phyloP scores from a whole-genome alignment of 495 filamentous ascomycete genomes.

The Penicillium subrubescens region DNA sequence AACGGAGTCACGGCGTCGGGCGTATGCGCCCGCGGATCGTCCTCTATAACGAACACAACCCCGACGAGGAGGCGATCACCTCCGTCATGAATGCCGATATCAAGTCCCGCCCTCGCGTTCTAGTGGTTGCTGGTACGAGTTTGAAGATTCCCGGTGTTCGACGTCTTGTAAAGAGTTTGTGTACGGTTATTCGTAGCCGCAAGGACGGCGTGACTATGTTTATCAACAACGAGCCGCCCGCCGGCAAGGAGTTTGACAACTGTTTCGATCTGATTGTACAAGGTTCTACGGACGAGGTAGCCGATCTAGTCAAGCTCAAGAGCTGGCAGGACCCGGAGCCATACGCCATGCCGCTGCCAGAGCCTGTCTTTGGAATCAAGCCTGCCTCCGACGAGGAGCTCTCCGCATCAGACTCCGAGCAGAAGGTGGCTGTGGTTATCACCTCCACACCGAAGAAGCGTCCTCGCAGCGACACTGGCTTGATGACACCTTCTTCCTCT shows the following conservation, averaged over 20 bases:
- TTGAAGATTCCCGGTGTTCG: constrained; percentile 92
- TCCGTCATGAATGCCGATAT: constrained; percentile 84
- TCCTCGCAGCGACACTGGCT: constrained; percentile 42
- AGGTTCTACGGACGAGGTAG: constrained; percentile 87
- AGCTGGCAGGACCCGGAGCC: constrained; percentile 65
- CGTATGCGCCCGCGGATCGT: constrained; percentile 90
- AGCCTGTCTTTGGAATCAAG: constrained; percentile 23
- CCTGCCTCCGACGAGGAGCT: constrained; percentile 31
- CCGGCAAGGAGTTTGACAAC: constrained; percentile 81
- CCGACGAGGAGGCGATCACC: constrained; percentile 94
- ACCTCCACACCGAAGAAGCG: constrained; percentile 41
- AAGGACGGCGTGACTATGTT: constrained; percentile 91
- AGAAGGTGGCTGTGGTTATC: constrained; percentile 47
- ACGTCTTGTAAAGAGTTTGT: constrained; percentile 88
- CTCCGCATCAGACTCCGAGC: constrained; percentile 43
- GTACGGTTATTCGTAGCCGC: constrained; percentile 71
- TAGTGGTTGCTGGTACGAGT: constrained; percentile 94
- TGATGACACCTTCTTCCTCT: constrained; percentile 65
- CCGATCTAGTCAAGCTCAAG: constrained; percentile 70
- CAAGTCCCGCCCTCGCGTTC: constrained; percentile 79
- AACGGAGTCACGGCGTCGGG: constrained; percentile 92
- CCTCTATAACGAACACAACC: constrained; percentile 95
- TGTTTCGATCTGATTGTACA: constrained; percentile 90
- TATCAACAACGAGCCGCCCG: constrained; percentile 87
- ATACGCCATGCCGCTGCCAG: constrained; percentile 20